Conservation (phyloP, 768 basidiomycete genomes). For the Pisolithus orientalis region DNA sequence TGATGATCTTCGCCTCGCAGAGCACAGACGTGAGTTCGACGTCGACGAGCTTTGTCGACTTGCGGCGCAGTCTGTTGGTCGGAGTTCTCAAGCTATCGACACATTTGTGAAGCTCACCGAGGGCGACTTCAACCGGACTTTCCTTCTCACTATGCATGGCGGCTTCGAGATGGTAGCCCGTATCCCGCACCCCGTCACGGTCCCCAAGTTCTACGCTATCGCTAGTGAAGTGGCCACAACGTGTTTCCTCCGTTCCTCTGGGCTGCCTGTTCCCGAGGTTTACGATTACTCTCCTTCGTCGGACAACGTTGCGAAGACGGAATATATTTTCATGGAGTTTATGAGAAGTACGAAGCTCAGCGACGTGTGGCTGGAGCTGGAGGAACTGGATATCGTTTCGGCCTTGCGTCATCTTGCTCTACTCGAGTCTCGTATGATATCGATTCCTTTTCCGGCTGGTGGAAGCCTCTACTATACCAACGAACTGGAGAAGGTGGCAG, state of each 20-base stretch:
- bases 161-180: constrained; percentile 12
- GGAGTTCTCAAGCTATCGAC: constrained; percentile 32
- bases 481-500: constrained; percentile 38
- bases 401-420: constrained; percentile 38
- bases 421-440: constrained; percentile 45
- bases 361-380: constrained; percentile 30
- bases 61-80: constrained; percentile 36
- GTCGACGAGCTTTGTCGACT: constrained; percentile 35
- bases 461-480: constrained; percentile 44
- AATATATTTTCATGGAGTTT: constrained; percentile 27
- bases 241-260: constrained; percentile 17
- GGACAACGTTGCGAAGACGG: constrained; percentile 22
- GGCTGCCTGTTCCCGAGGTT: constrained; percentile 26
- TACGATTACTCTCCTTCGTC: constrained; percentile 24
- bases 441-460: constrained; percentile 41
- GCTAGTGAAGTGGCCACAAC: constrained; percentile 27
- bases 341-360: constrained; percentile 25
- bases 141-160: constrained; percentile 22
- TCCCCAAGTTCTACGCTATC: constrained; percentile 21
- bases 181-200: constrained; percentile 3
- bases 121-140: constrained; percentile 27
- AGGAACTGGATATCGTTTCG: constrained; percentile 33
- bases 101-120: constrained; percentile 38
- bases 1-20: constrained; percentile 39
- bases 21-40: constrained; percentile 38